Base-by-base conservation (phyloP, 805 yeast species). In the Peterozyma toletana region DNA sequence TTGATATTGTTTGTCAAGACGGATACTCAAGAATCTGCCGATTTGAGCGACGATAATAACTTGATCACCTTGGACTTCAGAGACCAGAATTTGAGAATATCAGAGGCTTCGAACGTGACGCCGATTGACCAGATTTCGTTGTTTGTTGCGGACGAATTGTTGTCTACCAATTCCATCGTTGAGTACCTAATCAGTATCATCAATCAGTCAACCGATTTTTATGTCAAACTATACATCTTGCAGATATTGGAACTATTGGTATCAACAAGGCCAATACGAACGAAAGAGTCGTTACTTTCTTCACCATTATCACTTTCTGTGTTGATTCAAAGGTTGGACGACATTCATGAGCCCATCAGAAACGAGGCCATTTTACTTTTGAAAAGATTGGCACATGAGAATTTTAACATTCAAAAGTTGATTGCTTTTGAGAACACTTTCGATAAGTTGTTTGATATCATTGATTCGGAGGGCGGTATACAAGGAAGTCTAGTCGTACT, bases 341-440 rank as follows among this genome's bases (percentile, higher is more conserved):
- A 82, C 58, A 51, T 70, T 44, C 75, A 86, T 50, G 98, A 91
- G 48, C 96, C 95, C 14, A 78, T 93, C 9, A 71, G 98, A 53
- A 90, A 91, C 59, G 96, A 93, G 62, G 79, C 93, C 2, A 81
- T 91, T 33, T 63, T 91, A 41, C 66, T 95, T n/a, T 67, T 95
- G 41, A 82, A 85, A 81, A 83, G 89, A 10, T 70, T 93, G 2
- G 95, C 81, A 11, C 81, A 82, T 52, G 83, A 86, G 47, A 86
- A 88, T 53, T 78, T 81, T 47, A 91, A 87, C 59, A 80, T 91
- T 30, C 99, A 93, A 59, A 90, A 89, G 55, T 66, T 93, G 15
- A 95, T 95, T 9, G 99, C 96, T 0, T 93, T 93, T 57, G 97
- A 93, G 58, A 90, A 87, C 52, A 83, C 95, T 0, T 90, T 93